Base-by-base conservation (phyloP, 768 basidiomycete genomes). In the Trametes cingulata region DNA sequence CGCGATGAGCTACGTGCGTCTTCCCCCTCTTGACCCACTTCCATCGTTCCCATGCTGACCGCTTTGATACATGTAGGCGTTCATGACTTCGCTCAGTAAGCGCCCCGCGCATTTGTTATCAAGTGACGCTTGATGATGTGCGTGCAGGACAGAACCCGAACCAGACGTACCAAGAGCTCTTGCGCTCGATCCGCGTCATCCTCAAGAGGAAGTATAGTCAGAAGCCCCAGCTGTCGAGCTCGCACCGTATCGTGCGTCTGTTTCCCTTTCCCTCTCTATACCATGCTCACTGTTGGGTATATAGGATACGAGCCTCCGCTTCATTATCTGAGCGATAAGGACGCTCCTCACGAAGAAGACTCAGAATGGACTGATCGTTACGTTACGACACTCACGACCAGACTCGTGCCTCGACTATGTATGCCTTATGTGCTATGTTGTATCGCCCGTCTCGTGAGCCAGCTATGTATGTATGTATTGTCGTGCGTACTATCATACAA, bases 1-100 rank as follows among this genome's bases (percentile, higher is more conserved):
- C 47, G 90, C 90, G 7, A 92, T 92, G 90, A 90, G 86, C 72
- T 86, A 78, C 69, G 88, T 90, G 67, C 29, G 85, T 79, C 17
- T n/a, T 17, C 20, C 29, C 56, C 52, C n/a, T 17, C 36, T n/a
- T n/a, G n/a, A n/a, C n/a, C 15, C 24, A 9, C 45, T 27, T 10
- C 50, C 33, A 0, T 51, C 39, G 10, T 25, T 40, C 35, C 29
- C 15, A 19, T 50, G 42, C 8, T 36, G 29, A 42, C 37, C n/a
- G 19, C 13, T n/a, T 35, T n/a, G 33, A 19, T 12, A n/a, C 8
- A n/a, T 29, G 17, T 35, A 82, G 80, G 83, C 88, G 0, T 88
- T 90, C 69, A 81, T 87, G 48, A 69, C 76, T 36, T 80, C 76
- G 15, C 74, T 91, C 17, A 74, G 84, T 85, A 66, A 47, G 80